Evolutionary conservation across 2,329 filamentous ascomycete species (phyloP).

Genomic region (Verticillium isaacii): DNA sequence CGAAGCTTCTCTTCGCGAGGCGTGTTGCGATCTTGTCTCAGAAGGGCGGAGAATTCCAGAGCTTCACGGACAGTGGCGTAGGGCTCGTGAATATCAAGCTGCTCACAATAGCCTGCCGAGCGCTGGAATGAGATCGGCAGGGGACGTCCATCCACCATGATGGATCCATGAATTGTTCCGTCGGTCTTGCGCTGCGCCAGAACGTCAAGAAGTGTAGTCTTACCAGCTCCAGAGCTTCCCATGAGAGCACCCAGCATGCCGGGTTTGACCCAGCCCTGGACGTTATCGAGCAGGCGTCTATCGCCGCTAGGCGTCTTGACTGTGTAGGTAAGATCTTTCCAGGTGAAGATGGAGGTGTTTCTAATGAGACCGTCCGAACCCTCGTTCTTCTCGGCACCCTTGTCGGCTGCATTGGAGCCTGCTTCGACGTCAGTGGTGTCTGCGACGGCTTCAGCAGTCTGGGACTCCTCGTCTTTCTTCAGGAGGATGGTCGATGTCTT

Average conservation of each 20-base stretch:
- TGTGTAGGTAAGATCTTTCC: conserved; percentile 67
- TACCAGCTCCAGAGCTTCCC: conserved; percentile 77
- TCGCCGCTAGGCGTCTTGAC: conserved; percentile 58
- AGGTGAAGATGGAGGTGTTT: conserved; percentile 68
- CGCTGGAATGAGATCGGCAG: conserved; percentile 72
- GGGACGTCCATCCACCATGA: conserved; percentile 66
- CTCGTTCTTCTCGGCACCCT: conserved; percentile 15
- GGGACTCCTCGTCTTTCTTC: conserved; percentile 45
- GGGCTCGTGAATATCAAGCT: conserved; percentile 73
- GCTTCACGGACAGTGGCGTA: conserved; percentile 74
- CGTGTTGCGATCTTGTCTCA: conserved; percentile 64
- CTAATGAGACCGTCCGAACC: conserved; percentile 39
- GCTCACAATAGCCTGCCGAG: conserved; percentile 75
- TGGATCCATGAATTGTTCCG: conserved; percentile 69
- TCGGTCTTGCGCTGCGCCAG: conserved; percentile 76
- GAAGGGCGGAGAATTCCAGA: conserved; percentile 66
- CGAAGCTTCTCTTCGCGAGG: conserved; percentile 64
- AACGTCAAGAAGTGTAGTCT: conserved; percentile 80
- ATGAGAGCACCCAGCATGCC: conserved; percentile 76
- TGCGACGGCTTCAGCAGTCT: conserved; percentile 21
- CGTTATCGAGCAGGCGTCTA: conserved; percentile 69
- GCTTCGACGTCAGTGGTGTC: conserved; percentile 46
- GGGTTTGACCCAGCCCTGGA: conserved; percentile 80
- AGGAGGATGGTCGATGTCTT: conserved; percentile 26
- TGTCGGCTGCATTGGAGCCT: conserved; percentile 14